Conservation (phyloP, 192 early-diverging fungal species). For the Umbelopsis ramanniana region DNA sequence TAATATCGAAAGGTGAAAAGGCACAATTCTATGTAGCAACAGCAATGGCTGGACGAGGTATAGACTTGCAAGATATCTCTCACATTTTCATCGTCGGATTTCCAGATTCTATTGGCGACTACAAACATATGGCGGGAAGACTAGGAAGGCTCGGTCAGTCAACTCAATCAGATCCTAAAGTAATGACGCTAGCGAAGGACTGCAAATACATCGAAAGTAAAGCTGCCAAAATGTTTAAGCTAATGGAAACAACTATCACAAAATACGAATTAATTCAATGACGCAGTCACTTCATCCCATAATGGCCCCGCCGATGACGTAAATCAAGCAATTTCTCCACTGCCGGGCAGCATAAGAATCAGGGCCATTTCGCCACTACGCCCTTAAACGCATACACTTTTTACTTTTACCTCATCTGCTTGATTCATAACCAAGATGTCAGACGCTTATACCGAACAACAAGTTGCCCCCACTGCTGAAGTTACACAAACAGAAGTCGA, state of each 20-base stretch:
- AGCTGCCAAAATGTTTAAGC: slow-evolving; percentile 47
- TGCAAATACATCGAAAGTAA: slow-evolving; percentile 45
- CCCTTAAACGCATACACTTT: neutral
- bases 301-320: neutral
- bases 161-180: slow-evolving; percentile 42
- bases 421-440: neutral
- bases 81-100: slow-evolving; percentile 87
- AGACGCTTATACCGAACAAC: neutral
- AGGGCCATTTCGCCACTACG: neutral
- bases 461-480: neutral
- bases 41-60: slow-evolving; percentile 78
- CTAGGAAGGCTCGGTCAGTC: slow-evolving; percentile 75
- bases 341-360: neutral
- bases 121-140: slow-evolving; percentile 89
- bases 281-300: neutral
- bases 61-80: slow-evolving; percentile 79
- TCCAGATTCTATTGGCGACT: slow-evolving; percentile 68
- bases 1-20: neutral
- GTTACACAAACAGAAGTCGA: neutral
- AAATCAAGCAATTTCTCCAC: neutral
- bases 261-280: neutral
- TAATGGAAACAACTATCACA: slow-evolving; percentile 33
- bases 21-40: slow-evolving; percentile 62
- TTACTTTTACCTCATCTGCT: neutral
- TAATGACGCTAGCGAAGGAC: slow-evolving; percentile 55